Conservation (phyloP, 331 rosid species). For the Phaseolus coccineus region DNA sequence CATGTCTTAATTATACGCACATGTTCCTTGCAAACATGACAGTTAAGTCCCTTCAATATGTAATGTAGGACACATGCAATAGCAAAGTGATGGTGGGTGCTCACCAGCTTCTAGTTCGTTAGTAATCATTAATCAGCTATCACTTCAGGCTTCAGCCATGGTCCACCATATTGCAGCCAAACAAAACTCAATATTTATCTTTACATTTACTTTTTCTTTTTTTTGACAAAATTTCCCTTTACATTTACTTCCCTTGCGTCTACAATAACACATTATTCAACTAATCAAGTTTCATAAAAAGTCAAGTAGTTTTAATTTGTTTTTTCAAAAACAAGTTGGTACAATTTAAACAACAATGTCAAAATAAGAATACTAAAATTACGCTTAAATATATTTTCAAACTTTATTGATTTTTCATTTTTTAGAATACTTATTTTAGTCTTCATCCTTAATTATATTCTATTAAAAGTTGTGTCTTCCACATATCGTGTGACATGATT, state of each 20-base stretch:
- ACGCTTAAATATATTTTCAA: too few species aligned
- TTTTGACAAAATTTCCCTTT: neutral
- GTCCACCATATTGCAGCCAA: neutral
- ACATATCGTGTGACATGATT: neutral
- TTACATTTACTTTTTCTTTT: neutral
- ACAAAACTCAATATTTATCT: neutral
- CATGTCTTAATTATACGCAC: neutral
- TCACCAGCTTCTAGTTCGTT: neutral
- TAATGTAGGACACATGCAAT: neutral
- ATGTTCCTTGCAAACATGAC: constrained; percentile 1
- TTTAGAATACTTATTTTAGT: too few species aligned
- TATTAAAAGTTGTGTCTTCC: neutral
- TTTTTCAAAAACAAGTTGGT: neutral
- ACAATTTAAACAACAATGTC: neutral
- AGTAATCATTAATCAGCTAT: neutral
- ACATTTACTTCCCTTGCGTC: neutral
- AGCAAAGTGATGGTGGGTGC: neutral
- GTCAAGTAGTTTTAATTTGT: neutral
- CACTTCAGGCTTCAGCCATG: neutral
- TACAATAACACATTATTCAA: neutral
- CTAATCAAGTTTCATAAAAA: neutral
- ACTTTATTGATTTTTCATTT: too few species aligned
- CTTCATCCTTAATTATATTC: neutral
- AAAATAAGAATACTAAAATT: neutral
- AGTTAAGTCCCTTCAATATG: neutral